Evolutionary conservation across 148 eudicot genomes (phyloP), one percentile per base, ranked within the genome.

Genomic region (Drosera capensis): DNA sequence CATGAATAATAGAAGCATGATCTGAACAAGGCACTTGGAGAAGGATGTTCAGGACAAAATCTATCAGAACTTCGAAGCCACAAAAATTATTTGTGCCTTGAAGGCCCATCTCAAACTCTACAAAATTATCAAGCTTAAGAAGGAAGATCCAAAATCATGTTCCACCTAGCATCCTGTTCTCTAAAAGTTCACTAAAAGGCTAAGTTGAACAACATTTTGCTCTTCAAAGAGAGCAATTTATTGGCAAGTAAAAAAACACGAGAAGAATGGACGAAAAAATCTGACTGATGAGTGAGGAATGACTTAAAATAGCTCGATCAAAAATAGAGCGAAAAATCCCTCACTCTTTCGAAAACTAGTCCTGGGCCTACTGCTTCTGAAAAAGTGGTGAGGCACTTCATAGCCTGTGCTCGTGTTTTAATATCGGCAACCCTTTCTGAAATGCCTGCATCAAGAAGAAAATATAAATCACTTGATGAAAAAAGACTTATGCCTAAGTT

Each of bases 391-490:
- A 92, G 75, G 55, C 99, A 81, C 66, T 80, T 92, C 94, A 81
- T 92, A 18, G 99, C 86, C 50, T 78, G 99, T 26, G 52, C 75
- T 52, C 99, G 77, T 19, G 94, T 92, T 75, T 92, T 92, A 37
- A 92, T 92, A 67, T 92, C 99, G 25, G 99, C 99, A 42, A 92
- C 99, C 60, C 95, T 74, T 77, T 92, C 99, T 64, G 80, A 70
- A 25, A 85, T 59, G 49, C 99, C 99, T 90, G 67, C 23, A 37
- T 34, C 38, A 34, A 34, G 38, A 34, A 9, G 2, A 4, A 34
- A 34, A 34, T 34, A 34, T 34, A 13, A 34, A 15, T 15, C 38
- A 5, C 9, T 9, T 5, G 3, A 34, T 9, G n/a, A 11, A 34
- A 34, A 9, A 13, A 34, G 13, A 34, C n/a, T 9, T 28, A 34